Evolutionary conservation across 78 protist genomes (phyloP), one percentile per base, ranked within the genome.

Genomic region (Guillardia theta): DNA sequence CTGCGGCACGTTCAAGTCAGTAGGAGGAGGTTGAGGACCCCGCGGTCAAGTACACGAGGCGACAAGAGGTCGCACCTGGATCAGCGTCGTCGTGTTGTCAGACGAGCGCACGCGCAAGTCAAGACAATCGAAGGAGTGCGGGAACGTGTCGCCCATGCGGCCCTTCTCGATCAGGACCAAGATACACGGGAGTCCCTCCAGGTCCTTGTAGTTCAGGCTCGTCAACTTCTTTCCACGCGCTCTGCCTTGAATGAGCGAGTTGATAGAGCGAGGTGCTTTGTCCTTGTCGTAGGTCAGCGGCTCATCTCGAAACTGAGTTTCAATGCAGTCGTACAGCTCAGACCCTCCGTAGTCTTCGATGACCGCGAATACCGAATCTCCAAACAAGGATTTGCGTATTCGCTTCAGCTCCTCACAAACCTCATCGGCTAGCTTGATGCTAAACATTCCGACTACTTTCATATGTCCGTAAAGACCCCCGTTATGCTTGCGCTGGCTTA

Each of bases 121-220:
- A 33, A 58, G 39, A 39, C 64, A 87, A 24, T 54, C 15, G 62
- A 94, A 50, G 15, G 95, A 87, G 44, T 43, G 8, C 45, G 95
- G 95, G 33, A 94, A 94, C 18, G 95, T 94, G 93, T 94, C 95
- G 62, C 95, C 95, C 54, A 94, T 44, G 33, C 93, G 39, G 70
- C 95, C 95, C 93, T 94, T 94, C 19, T 94, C 95, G 88, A 50
- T 50, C 19, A 94, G 93, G n/a, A 94, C 27, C n/a, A 94, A 87
- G 12, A 94, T 3, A 15, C 80, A 47, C 4, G 93, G 92, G 0
- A 94, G 48, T 43, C 83, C 88, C 64, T 43, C 45, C 9, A 94
- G 62, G 45, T 94, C 70, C 10, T 9, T 43, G 48, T 78, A 70
- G 46, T 70, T 22, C 33, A 70, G 83, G 39, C 27, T 24, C 39